These are phyloP conservation scores for Nemania diffusa DNA, from an alignment of 2,329 filamentous ascomycete species.

Conservation along the genomic window DNA sequence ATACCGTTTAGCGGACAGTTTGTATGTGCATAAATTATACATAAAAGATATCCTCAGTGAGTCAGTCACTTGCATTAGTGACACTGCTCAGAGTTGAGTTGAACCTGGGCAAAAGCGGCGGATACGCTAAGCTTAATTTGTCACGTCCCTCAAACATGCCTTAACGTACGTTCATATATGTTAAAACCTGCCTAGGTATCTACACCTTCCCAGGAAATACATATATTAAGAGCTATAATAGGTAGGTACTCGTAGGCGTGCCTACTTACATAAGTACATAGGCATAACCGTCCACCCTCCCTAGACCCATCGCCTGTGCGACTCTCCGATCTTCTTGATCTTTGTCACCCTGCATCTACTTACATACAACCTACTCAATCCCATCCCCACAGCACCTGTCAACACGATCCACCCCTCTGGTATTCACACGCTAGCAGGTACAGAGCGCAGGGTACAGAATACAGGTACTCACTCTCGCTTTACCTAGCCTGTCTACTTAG, in stretches of 20 bases:
- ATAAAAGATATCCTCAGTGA: too few species aligned
- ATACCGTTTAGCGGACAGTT: neutral
- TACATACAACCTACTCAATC: neutral
- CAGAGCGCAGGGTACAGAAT: too few species aligned
- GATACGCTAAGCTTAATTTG: too few species aligned
- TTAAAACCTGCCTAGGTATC: too few species aligned
- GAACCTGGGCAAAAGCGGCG: neutral
- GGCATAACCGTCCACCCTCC: neutral
- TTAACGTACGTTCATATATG: too few species aligned
- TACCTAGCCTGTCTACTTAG: neutral
- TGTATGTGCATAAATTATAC: neutral
- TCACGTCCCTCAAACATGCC: too few species aligned
- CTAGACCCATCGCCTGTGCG: neutral
- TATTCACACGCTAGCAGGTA: conserved; percentile 1
- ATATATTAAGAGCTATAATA: too few species aligned
- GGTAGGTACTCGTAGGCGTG: too few species aligned
- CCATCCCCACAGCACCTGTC: conserved; percentile 5
- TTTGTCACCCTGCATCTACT: neutral
- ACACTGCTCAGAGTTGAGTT: neutral
- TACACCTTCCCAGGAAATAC: too few species aligned
- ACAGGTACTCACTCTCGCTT: neutral
- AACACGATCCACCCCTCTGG: conserved; percentile 19
- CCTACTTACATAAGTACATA: neutral
- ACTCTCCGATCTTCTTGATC: neutral
- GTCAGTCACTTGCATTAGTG: too few species aligned